Base-by-base conservation (phyloP, 805 yeast genomes). In the Phaffomyces thermotolerans region DNA sequence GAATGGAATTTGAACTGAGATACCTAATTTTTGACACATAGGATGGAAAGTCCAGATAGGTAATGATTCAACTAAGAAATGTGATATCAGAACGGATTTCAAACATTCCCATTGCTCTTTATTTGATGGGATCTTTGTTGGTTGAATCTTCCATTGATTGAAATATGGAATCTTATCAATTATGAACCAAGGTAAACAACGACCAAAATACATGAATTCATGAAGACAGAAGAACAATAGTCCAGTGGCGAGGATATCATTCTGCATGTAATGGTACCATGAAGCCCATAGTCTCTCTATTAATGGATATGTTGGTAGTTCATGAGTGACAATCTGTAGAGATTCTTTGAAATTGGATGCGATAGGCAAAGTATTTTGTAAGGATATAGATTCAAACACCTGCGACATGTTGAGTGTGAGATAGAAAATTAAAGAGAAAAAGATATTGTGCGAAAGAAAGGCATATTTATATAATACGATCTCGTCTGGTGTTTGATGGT, bases 41-140 rank as follows among this genome's bases (percentile, higher is more conserved):
- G 96, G 95, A 65, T 91, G 97, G 79, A 91, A 91, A 41, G 89
- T 82, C 96, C 96, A 91, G 53, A 91, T 93, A 44, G 97, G 98
- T 49, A 93, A 72, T 6, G 95, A 95, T 71, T 91, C 99, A 41
- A 91, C 95, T 50, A 91, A 66, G 65, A 89, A 81, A 68, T 91
- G 99, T 4, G 95, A 84, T 39, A 79, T 75, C 44, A 93, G 67
- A 29, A 91, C 97, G 25, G 84, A 70, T 64, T 86, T 84, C 54
- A 87, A 71, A 66, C 99, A 91, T 65, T 86, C 89, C 90, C 95
- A 79, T 64, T 91, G 97, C 68, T 91, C 96, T 61, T 75, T 73
- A 47, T 76, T 74, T 38, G 85, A 71, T 34, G 96, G 96, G 43
- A 82, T 66, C 62, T 87, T 87, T 34, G 84, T 76, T 39, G 87